Evolutionary conservation across 2,329 filamentous ascomycete species (phyloP).

Genomic region (Aspergillus awamori): DNA sequence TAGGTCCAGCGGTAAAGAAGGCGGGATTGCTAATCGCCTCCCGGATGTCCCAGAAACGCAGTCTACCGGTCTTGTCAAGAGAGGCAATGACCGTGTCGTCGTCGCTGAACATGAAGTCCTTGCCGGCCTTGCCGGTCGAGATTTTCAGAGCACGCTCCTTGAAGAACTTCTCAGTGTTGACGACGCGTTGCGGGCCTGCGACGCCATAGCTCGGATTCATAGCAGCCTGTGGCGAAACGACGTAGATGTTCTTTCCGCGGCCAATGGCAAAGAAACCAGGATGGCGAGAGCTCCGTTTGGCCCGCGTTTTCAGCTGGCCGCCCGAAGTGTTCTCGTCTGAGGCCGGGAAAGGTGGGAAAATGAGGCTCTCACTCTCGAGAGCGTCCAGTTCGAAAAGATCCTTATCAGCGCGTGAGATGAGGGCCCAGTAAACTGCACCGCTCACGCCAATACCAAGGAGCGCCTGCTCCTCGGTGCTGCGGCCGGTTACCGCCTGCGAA

Average conservation of each 20-base stretch:
- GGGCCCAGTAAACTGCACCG: slow-evolving; percentile 94
- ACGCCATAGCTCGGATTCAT: slow-evolving; percentile 53
- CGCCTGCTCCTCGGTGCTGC: slow-evolving; percentile 68
- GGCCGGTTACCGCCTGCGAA: slow-evolving; percentile 55
- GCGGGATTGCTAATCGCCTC: slow-evolving; percentile 63
- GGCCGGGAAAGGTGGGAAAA: slow-evolving; percentile 81
- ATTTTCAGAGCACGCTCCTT: slow-evolving; percentile 89
- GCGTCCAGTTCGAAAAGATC: slow-evolving; percentile 78
- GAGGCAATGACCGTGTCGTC: slow-evolving; percentile 94
- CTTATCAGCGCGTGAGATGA: slow-evolving; percentile 74
- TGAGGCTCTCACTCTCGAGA: slow-evolving; percentile 82
- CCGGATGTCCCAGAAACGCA: slow-evolving; percentile 98
- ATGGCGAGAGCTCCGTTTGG: slow-evolving; percentile 84
- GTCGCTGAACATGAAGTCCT: slow-evolving; percentile 97
- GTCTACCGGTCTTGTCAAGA: slow-evolving; percentile 90
- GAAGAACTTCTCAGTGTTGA: slow-evolving; percentile 86
- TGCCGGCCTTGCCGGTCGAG: slow-evolving; percentile 95
- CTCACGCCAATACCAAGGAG: slow-evolving; percentile 93
- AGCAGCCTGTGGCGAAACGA: slow-evolving; percentile 68
- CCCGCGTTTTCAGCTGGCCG: slow-evolving; percentile 92
- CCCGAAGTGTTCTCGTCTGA: slow-evolving; percentile 90
- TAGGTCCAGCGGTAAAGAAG: slow-evolving; percentile 44
- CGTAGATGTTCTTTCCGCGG: slow-evolving; percentile 92
- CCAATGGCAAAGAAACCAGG: slow-evolving; percentile 94
- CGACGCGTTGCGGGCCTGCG: slow-evolving; percentile 58